phyloP scores from a whole-genome alignment of 805 yeast genomes.

The Metschnikowia noctiluminum region DNA sequence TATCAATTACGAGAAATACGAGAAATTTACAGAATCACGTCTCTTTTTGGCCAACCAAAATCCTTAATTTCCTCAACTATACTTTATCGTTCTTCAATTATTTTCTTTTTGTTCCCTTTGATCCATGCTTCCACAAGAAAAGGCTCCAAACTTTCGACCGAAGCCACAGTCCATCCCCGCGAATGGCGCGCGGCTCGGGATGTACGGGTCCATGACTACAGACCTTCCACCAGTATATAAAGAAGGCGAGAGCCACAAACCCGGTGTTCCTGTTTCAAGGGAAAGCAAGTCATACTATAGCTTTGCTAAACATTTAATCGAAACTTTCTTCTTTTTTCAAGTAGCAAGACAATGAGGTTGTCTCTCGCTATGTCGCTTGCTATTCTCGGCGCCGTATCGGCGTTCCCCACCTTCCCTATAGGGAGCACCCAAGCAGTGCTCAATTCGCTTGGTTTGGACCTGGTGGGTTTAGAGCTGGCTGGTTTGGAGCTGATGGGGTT shows the following conservation, averaged over 20 bases:
- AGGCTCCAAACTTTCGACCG: no score
- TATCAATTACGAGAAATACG: no score
- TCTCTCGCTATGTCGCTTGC: conserved; percentile 22
- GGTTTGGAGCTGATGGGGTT: no score
- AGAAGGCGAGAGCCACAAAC: neutral
- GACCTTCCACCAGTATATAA: neutral
- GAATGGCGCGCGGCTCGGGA: neutral
- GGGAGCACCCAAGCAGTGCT: conserved; percentile 7
- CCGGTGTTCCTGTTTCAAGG: neutral
- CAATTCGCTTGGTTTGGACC: neutral
- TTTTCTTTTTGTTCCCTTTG: no score
- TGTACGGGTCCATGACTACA: neutral
- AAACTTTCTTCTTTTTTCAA: neutral
- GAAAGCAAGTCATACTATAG: neutral
- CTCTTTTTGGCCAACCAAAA: no score
- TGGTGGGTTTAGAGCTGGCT: no score
- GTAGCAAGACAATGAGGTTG: conserved; percentile 11
- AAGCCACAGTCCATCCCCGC: no score
- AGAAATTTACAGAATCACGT: no score
- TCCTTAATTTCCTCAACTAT: no score
- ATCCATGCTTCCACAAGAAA: no score
- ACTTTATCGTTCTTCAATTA: no score
- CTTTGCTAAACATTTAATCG: neutral
- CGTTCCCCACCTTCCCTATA: conserved; percentile 18
- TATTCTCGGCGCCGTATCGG: conserved; percentile 19